Base-by-base conservation (phyloP, 768 basidiomycete genomes). In the Suillus lakei region DNA sequence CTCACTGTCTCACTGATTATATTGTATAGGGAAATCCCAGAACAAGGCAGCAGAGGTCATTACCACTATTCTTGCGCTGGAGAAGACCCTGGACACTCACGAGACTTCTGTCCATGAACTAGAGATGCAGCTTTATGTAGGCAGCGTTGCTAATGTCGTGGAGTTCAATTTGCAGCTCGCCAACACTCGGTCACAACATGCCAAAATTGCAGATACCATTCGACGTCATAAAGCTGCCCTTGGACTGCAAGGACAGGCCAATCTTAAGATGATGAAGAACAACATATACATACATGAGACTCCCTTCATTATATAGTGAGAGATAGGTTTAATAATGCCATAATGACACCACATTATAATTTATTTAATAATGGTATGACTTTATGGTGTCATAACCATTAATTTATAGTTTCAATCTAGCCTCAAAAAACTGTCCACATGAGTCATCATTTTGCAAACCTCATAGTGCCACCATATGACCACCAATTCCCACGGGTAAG, bases 41-140 rank as follows among this genome's bases (percentile, higher is more conserved):
- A 64, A 48, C 16, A 64, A 64, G 28, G 64, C 48, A 21, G 38
- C 44, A 16, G 50, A 66, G 34, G 48, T 51, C 30, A 61, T 66
- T 15, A 36, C 58, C 3, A 61, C 39, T 36, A 54, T 62, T 7
- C 50, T 65, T 30, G 61, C 51, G 18, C 55, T 58, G 55, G 53
- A 60, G 48, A 66, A 58, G 23, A 39, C 34, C 39, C 51, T 59
- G 15, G 54, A 51, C 9, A 39, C 23, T n/a, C 32, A 56, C 10
- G 26, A 38, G 38, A 15, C 2, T 15, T 51, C 26, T 48, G 50
- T 62, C 28, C 34, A 46, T 10, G 23, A 65, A n/a, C 48, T 65
- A 26, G 59, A 65, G 36, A 13, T 34, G 15, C 48, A 65, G 23
- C 60, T 65, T 23, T 26, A 36, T 15, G 39, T 23, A 18, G 34